Evolutionary conservation across 352 stramenopile genomes (phyloP), one percentile per base, ranked within the genome.

Genomic region (Pythium monospermum): DNA sequence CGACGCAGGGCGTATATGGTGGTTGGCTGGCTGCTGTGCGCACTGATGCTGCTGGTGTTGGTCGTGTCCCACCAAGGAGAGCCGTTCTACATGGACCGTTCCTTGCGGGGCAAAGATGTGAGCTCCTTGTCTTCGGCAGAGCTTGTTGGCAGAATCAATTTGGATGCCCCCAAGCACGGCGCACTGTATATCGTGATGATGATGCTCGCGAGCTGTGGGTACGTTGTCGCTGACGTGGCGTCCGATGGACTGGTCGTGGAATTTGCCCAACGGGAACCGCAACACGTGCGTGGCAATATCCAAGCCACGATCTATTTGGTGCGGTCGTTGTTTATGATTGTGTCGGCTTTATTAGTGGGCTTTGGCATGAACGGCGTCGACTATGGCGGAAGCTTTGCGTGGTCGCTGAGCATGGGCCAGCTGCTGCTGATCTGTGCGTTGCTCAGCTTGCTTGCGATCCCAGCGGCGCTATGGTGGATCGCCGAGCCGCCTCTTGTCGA

Each of bases 1-100:
- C 69, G 80, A 11, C 69, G 76, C 8, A 73, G 76, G 26, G 61
- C 73, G n/a, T 91, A 79, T 42, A 91, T 91, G 73, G 57, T 86
- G 16, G 21, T 91, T 6, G 76, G 76, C 13, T 85, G 75, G 76
- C 6, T 70, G 4, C 21, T 87, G 15, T 85, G 74, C 58, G 69
- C 60, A 0, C 55, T 49, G 5, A 83, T 81, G 67, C 50, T 87
- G 25, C 40, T 87, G 6, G 37, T 73, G 19, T 57, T 92, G 12
- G 64, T 77, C 12, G 68, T 66, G 8, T 59, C 71, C 8, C 22
- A 66, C 0, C 61, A 79, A 39, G 71, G 54, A 10, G 42, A 61
- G 28, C 82, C 78, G 35, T 90, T 69, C 53, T 90, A 80, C 51
- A 53, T 75, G 15, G 69, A 86, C 58, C 58, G 50, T n/a, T 49